Base-by-base conservation (phyloP, 2,329 filamentous ascomycete genomes). In the Arthrobotrys sphaeroides region DNA sequence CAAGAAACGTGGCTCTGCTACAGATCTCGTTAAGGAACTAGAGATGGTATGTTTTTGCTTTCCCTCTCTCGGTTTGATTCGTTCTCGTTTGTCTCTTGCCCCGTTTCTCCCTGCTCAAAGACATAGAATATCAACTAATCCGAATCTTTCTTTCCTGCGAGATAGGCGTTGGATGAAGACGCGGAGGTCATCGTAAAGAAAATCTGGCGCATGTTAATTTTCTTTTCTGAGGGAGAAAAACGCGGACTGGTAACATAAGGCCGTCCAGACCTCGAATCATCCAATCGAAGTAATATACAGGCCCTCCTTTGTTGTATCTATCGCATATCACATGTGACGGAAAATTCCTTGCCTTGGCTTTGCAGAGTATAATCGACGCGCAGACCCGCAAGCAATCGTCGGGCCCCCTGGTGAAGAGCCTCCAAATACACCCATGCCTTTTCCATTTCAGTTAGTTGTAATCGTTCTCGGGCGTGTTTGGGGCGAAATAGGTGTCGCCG, bases 191-290 rank as follows among this genome's bases (percentile, higher is more conserved):
- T 99, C 78, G 94, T 98, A 57, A 96, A 93, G 88, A 98, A 97
- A 84, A 87, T 99, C 36, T 99, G 95, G 95, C 89, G 94, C 59
- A 96, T 98, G 93, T 90, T 97, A 70, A 96, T 98, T 80, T 98
- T 97, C 88, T 97, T 94, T 80, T 95, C 92, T 4, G 94, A 98
- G 83, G 92, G 91, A 80, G 94, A 97, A 86, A 96, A 95, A 85
- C 86, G 93, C 77, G 94, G 94, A 1, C 85, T 97, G 75, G 91
- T 91, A 18, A 88, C 89, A 57, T 92, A 85, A 78, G 26, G 1
- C n/a, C n/a, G n/a, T n/a, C n/a, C n/a, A n/a, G 43, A n/a, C 20
- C 18, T 40, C 10, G 1, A 26, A n/a, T n/a, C n/a, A n/a, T n/a
- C n/a, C n/a, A n/a, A n/a, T n/a, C n/a, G n/a, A n/a, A n/a, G n/a